phyloP scores from a whole-genome alignment of 2,329 filamentous ascomycete genomes.

The Phialophora tarda region DNA sequence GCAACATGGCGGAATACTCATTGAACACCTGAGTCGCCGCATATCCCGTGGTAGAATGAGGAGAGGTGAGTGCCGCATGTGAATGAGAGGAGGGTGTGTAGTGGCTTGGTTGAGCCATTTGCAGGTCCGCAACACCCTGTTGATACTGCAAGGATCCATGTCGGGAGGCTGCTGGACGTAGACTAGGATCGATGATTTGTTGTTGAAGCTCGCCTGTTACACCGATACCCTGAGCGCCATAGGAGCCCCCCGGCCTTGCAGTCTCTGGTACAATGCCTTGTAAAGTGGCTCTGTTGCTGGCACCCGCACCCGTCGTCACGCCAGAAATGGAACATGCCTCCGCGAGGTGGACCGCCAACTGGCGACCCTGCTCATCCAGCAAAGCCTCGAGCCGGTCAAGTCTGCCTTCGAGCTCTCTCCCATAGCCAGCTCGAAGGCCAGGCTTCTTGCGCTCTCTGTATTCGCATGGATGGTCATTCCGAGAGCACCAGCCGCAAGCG shows the following conservation, averaged over 20 bases:
- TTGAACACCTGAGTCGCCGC: conserved; percentile 31
- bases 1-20: conserved; percentile 56
- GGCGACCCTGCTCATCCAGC: conserved; percentile 37
- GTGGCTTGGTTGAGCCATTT: conserved; percentile 31
- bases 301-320: not conserved
- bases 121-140: conserved; percentile 21
- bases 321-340: conserved; percentile 32
- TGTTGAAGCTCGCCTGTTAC: conserved; percentile 29
- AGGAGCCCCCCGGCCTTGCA: conserved; percentile 17
- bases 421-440: conserved; percentile 67
- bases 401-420: conserved; percentile 64
- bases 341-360: conserved; percentile 37
- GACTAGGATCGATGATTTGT: conserved; percentile 35
- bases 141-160: conserved; percentile 36
- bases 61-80: conserved; percentile 35
- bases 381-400: conserved; percentile 60
- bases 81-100: conserved; percentile 37
- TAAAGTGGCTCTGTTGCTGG: conserved; percentile 2
- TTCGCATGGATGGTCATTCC: conserved; percentile 69
- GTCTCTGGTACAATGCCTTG: conserved; percentile 18
- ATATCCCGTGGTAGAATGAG: conserved; percentile 34
- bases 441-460: conserved; percentile 75
- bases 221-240: conserved; percentile 23
- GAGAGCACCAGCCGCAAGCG: conserved; percentile 72
- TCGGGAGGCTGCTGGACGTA: conserved; percentile 29